Evolutionary conservation across 306 rosid genomes (phyloP), one percentile per base, ranked within the genome.

Genomic region (Purshia tridentata): DNA sequence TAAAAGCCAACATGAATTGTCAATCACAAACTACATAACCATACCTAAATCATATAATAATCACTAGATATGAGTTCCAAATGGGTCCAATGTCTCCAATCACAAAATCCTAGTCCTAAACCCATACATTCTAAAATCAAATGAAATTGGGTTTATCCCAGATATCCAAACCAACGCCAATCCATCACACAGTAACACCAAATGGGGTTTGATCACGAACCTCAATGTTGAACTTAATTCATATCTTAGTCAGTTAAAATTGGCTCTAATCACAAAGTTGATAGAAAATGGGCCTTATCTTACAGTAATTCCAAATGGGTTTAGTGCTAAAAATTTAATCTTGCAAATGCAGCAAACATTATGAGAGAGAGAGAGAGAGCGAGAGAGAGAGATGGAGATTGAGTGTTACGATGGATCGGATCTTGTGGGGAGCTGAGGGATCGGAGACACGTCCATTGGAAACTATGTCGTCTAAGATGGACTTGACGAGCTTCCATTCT

Each of bases 401-500:
- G 35, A 29, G 37, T 18, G 69, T 73, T 91, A 94, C 99, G 64
- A 94, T 94, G 88, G 96, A 89, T 89, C 96, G 92, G 86, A 94
- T 82, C 79, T 85, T 85, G 80, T 79, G 87, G 19, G 86, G 87
- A n/a, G 89, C 73, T 6, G 92, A 75, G 77, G 82, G 78, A 52
- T 82, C 84, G 60, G 93, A 78, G 82, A 94, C 97, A 41, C 84
- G 81, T 46, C 81, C 75, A 61, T 86, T 74, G 5, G 91, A 85
- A 83, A 91, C 91, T 79, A 85, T 94, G 85, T 83, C 91, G 77
- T 89, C 50, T 40, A 91, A 79, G 18, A 94, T 84, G 69, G 92
- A 88, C 72, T 88, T 86, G 74, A 94, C 86, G 69, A 85, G 84
- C 74, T 78, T 90, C 99, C 97, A 94, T 82, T 94, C 99, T 65